Evolutionary conservation across 768 basidiomycete genomes (phyloP).

Genomic region (Austroboletus festivus): DNA sequence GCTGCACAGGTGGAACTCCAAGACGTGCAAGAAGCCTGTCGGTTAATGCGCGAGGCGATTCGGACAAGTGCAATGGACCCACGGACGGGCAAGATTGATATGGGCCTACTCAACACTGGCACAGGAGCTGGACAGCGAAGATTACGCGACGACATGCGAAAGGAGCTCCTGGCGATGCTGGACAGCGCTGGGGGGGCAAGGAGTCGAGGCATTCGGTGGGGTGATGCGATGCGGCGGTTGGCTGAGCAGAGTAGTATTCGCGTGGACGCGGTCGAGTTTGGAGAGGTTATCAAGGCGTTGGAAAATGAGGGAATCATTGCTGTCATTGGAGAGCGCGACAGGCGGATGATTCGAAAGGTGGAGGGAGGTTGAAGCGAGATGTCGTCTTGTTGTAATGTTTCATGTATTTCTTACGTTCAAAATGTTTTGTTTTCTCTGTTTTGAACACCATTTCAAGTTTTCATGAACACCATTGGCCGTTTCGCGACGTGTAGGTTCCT

Average conservation of each 20-base stretch:
- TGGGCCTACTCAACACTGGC: conserved; percentile 93
- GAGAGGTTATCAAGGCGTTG: conserved; percentile 69
- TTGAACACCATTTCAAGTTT: neutral
- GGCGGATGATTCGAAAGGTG: conserved; percentile 71
- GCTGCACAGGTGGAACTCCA: conserved; percentile 78
- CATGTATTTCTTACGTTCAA: conserved; percentile 5
- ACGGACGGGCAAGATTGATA: conserved; percentile 94
- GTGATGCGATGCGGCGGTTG: conserved; percentile 73
- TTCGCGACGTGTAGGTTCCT: neutral
- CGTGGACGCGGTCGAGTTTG: conserved; percentile 78
- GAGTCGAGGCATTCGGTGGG: conserved; percentile 69
- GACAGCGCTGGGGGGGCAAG: conserved; percentile 48
- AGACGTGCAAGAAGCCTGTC: conserved; percentile 87
- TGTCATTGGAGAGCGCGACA: conserved; percentile 84
- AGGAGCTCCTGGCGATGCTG: conserved; percentile 68
- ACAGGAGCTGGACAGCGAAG: conserved; percentile 84
- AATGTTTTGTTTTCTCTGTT: neutral
- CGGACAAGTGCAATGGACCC: conserved; percentile 95
- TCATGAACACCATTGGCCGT: conserved; percentile 6
- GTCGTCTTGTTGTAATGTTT: neutral
- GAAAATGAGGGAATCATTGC: conserved; percentile 87
- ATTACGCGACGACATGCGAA: conserved; percentile 85
- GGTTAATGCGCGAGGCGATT: conserved; percentile 97
- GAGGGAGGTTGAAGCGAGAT: conserved; percentile 36
- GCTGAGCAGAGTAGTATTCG: conserved; percentile 82